These are phyloP conservation scores for Chenopodium quinoa DNA, from an alignment of 148 eudicot species.

Conservation along the genomic window DNA sequence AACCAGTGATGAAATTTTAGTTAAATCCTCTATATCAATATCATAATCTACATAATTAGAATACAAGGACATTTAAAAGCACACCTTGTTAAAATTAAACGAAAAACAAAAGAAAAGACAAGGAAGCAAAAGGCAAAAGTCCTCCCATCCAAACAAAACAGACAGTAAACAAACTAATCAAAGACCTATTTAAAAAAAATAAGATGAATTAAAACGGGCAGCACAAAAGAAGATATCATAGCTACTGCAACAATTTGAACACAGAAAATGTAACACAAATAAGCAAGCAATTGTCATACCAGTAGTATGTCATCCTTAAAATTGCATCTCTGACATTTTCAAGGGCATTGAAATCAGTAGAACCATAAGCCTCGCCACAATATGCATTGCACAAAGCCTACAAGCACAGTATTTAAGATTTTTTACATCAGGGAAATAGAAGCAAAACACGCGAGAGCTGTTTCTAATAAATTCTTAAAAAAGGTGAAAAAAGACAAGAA, in stretches of 20 bases:
- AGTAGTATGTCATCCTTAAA: conserved; percentile 87
- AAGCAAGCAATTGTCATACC: conserved; percentile 41
- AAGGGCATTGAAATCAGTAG: conserved; percentile 67
- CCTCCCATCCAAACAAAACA: neutral
- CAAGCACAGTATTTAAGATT: conserved; percentile 12
- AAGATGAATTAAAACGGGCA: neutral
- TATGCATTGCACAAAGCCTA: conserved; percentile 87
- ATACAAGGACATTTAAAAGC: no score
- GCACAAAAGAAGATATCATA: neutral
- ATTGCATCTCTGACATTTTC: conserved; percentile 87
- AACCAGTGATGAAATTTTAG: neutral
- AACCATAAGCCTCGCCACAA: conserved; percentile 79
- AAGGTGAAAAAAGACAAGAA: neutral
- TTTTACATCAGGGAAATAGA: conserved; percentile 3
- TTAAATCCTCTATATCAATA: neutral
- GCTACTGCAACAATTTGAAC: neutral
- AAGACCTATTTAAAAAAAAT: neutral
- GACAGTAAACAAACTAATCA: neutral
- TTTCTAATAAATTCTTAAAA: neutral
- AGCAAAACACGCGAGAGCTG: neutral
- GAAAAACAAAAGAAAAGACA: neutral
- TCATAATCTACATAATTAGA: neutral
- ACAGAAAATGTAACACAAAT: neutral
- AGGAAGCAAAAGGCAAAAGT: neutral
- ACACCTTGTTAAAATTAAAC: neutral